Base-by-base conservation (phyloP, 495 filamentous ascomycete genomes). In the Penicillium tannophilum region DNA sequence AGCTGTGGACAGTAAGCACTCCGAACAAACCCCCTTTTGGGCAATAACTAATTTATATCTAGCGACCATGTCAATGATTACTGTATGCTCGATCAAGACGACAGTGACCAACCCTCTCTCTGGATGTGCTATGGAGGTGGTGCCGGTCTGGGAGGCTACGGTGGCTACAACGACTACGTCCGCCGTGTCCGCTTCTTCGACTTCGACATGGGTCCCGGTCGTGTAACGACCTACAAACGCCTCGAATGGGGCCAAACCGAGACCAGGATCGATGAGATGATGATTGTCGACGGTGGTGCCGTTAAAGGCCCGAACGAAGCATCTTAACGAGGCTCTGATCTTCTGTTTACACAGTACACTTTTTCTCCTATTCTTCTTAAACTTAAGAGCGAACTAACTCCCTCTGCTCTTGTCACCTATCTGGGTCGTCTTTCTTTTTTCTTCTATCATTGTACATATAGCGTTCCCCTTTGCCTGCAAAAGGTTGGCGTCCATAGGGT, bases 71-170 rank as follows among this genome's bases (percentile, higher is more conserved):
- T 87, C 30, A 98, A 98, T 67, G 94, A 98, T 61, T 97, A 96
- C 70, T 98, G 94, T 74, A 86, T 87, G 63, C 79, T 97, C 12
- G 66, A 80, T 72, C 58, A 78, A 45, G 74, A 76, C 45, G 44
- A 59, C 24, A 67, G 71, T 26, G 59, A 73, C 0, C 86, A 86
- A 54, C 86, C 87, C 1, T 86, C 86, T 16, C 78, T 97, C n/a
- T 98, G 94, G 94, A 96, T 98, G 92, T 98, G 94, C 75, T 96
- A 98, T 74, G 94, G 84, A 5, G 94, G 95, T 45, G 94, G 87
- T 16, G 78, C 80, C 35, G 94, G 94, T 1, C 92, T 97, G 67
- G 94, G 95, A 42, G 94, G 94, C 1, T 98, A 98, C 70, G 95
- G 89, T 31, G 92, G 92, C 9, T 97, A 94, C 59, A 85, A 84